Evolutionary conservation across 306 rosid species (phyloP), one percentile per base, ranked within the genome.

Genomic region (Pyrus communis): DNA sequence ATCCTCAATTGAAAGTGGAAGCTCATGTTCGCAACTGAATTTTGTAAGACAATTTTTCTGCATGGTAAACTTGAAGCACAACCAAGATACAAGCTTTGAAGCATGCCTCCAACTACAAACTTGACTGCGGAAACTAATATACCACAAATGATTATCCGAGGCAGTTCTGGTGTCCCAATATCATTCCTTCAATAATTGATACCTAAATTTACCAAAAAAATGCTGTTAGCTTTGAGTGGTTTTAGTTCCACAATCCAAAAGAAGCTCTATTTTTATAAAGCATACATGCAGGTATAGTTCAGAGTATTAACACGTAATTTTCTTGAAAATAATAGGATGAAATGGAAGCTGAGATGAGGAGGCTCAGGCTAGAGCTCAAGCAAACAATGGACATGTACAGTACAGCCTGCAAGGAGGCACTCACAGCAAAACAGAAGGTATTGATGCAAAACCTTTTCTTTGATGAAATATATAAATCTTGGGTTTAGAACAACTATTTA

Each of bases 351-450:
- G 98, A 94, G 87, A 90, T 94, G 98, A 84, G 86, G 75, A 84
- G 96, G 82, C 80, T 94, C 61, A 86, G 85, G 82, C 77, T 86
- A 73, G 98, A 94, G 85, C 89, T 94, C 67, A 87, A 89, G 86
- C 93, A 86, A 76, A 91, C 96, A 21, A 91, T 89, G 91, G 96
- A 90, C 59, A 81, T 94, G 97, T 94, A 91, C 69, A 89, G 88
- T 62, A 43, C 93, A 10, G 97, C 97, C 49, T 94, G 96, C 88
- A 87, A 82, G 86, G 96, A 91, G 84, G 97, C 94, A 31, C 79
- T 87, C 51, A 66, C 83, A 7, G 97, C 96, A 27, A 84, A 86
- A 79, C 86, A 88, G 62, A 90, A 85, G 93, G 98, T 91, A 74
- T 35, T 51, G 28, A 49, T 4, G 2, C 25, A 45, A 15, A 51